These are phyloP conservation scores for Pyrus hybrid DNA, from an alignment of 331 rosid genomes.

Conservation along the genomic window DNA sequence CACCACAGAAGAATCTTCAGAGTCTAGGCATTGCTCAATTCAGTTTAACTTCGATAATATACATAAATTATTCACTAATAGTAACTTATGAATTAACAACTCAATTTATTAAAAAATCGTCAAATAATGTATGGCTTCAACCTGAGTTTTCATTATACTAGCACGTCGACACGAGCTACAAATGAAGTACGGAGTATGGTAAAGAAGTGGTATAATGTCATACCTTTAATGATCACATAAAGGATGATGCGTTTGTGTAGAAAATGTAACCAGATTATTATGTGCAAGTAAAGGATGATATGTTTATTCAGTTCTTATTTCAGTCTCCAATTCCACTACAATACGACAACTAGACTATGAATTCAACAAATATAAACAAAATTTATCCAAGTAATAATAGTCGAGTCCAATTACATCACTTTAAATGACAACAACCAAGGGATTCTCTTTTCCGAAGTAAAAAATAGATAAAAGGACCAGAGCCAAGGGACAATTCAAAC, in stretches of 20 bases:
- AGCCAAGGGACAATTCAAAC: not conserved
- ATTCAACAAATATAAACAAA: not conserved
- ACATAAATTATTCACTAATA: not conserved
- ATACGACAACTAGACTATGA: not conserved
- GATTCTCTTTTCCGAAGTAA: not conserved
- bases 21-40: not conserved
- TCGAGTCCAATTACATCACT: not conserved
- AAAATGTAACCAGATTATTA: not conserved
- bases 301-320: not conserved
- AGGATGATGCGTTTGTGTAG: not conserved
- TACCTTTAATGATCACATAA: not conserved
- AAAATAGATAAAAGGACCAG: not conserved
- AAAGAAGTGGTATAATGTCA: not conserved
- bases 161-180: not conserved
- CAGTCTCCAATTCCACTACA: not conserved
- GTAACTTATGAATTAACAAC: not conserved
- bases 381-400: not conserved
- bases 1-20: not conserved
- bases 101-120: not conserved
- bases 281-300: not conserved
- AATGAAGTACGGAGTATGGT: not conserved
- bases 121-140: not conserved
- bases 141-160: not conserved
- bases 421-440: not conserved
- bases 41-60: not conserved